A percentile compares a stretch with the other conserved stretches of the same genome.
These are phyloP conservation scores for Rhodotorula sp. DNA, from an alignment of 1,284 basidiomycete species.

Conservation along the genomic window DNA sequence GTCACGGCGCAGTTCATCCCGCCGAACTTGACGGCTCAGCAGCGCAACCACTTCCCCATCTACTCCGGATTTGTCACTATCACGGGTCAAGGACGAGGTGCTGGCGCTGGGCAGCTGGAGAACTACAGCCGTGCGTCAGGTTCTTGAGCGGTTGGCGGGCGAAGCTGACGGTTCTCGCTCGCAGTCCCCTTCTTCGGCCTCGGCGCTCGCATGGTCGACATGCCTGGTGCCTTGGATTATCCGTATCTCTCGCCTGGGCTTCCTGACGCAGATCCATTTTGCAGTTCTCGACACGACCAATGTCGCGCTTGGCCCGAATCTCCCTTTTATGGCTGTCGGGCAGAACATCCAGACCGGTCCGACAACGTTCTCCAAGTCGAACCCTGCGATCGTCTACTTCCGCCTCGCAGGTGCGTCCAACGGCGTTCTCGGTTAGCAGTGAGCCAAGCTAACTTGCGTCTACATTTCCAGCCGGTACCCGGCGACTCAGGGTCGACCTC, in stretches of 20 bases:
- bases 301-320: constrained; percentile 8
- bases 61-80: constrained; percentile 38
- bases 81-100: background rate
- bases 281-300: constrained; percentile 37
- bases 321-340: constrained; percentile 31
- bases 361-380: constrained; percentile 1
- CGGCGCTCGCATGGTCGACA: constrained; percentile 29
- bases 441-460: background rate
- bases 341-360: constrained; percentile 15
- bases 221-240: constrained; percentile 17
- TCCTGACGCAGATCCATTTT: background rate
- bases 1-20: constrained; percentile 18
- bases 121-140: constrained; percentile 2
- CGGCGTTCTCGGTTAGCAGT: background rate
- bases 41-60: constrained; percentile 31
- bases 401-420: constrained; percentile 19
- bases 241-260: too few relatives aligned
- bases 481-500: constrained; percentile 25
- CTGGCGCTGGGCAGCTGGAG: background rate
- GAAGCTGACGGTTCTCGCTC: background rate
- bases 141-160: too few relatives aligned
- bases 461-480: constrained; percentile 17
- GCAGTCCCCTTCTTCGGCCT: constrained; percentile 40
- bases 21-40: constrained; percentile 1
- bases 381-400: constrained; percentile 15